Evolutionary conservation across 2,329 filamentous ascomycete genomes (phyloP), one percentile per base, ranked within the genome.

Genomic region (Gremmenia infestans): DNA sequence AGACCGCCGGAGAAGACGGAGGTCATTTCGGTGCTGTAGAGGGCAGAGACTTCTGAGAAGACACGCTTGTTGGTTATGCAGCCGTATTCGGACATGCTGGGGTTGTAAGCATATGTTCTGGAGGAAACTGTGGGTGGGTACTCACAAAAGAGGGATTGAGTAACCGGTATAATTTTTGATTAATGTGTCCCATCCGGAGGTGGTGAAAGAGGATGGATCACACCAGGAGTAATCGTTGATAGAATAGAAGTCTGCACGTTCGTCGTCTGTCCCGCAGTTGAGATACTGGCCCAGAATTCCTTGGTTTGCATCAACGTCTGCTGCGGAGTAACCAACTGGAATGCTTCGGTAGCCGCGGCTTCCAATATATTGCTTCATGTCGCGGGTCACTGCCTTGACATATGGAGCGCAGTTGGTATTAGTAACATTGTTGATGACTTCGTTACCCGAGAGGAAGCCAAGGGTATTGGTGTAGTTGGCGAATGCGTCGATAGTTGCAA

Each of bases 1-100:
- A 99, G 82, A 72, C 93, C 94, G 67, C 94, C 93, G 43, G 92
- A 97, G 81, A 96, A 97, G 67, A 96, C 91, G 17, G 72, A 64
- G 3, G 87, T 91, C 93, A 97, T 97, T 58, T 96, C 72, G 22
- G 73, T 73, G 73, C 78, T 82, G 86, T 97, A 97, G 56, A 99
- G 79, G 42, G 92, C 80, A 50, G 74, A 73, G 50, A 97, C 75
- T 76, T 97, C 93, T 59, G 84, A 78, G 69, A 96, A 99, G 67
- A 87, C 79, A 65, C 93, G 92, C 58, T 78, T 82, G 78, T 89
- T 91, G 70, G 82, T 87, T 74, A 71, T 91, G 78, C 93, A 99
- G 57, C 93, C 93, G 70, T 89, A 97, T 74, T 97, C 94, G 48
- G 92, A 97, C 52, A 99, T 62, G 59, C 67, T 69, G 4, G 15